Evolutionary conservation across 176 grass and related monocot species (phyloP), one percentile per base, ranked within the genome.

Genomic region (Oryza officinalis): DNA sequence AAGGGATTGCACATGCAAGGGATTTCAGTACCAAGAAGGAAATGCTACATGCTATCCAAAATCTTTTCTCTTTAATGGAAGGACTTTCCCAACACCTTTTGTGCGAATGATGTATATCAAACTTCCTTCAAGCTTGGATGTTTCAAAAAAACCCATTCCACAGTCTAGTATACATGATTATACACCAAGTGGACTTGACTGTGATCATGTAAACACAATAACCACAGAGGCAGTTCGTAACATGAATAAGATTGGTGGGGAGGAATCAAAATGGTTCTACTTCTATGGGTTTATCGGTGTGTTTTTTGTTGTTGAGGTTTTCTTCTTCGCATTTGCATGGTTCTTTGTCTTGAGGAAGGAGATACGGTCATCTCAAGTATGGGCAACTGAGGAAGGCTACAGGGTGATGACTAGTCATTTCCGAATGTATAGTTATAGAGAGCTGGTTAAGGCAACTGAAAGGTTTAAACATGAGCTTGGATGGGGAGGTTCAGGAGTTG

Each of bases 71-170:
- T 89, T 89, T 77, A 89, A 81, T 35, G 87, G 87, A 57, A 89
- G 87, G 72, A 65, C 71, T 15, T 89, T 77, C 41, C 87, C 87
- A 9, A 85, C 77, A 14, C 31, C 52, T 1, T 23, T 17, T 3
- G 87, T 89, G 40, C 87, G 87, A 20, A 85, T 77, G 3, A 89
- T 85, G 78, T 89, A 89, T 4, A 81, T 89, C 82, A 89, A 89
- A 13, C 65, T 89, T 18, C 71, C 77, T 0, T 75, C 40, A 70
- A 65, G 83, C 57, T 8, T 77, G 18, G 30, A 81, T 10, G 17
- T 33, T 22, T 77, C 77, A 5, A 22, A 65, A 13, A 4, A 18
- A 6, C 2, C 26, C 7, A 8, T 85, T 71, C 87, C 83, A 0
- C 82, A 81, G 18, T 89, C 87, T 30, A 85, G 78, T 22, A 17